Base-by-base conservation (phyloP, 208 protist genomes). In the Herpetomonas samuelpessoai region DNA sequence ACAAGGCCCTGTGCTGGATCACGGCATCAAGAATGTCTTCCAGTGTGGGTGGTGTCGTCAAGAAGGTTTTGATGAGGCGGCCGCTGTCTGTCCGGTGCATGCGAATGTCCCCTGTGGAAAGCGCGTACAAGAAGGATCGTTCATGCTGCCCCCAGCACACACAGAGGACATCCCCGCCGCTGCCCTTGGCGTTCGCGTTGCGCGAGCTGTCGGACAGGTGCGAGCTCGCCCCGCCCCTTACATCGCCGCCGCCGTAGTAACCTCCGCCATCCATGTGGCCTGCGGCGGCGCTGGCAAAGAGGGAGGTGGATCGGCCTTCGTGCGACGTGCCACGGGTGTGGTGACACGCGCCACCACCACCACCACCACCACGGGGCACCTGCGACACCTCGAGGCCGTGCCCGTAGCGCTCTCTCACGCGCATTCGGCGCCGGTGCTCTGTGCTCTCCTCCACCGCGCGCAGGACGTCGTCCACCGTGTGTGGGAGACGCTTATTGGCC, bases 61-160 rank as follows among this genome's bases (percentile, higher is more conserved):
- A 53, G 78, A 81, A 78, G n/a, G 85, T 92, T 53, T 87, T 84
- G 53, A 85, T 57, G 25, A 92, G 57, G 16, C 79, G 72, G 16
- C 85, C 85, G 2, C 76, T 86, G 57, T 92, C 79, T 26, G 54
- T 83, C 57, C 79, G 81, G 63, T 92, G 85, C 19, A 87, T 53
- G 27, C 85, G 85, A 46, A 92, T 82, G 38, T 92, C 85, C 18
- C 85, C 85, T 30, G 74, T 79, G 18, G 59, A 61, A 21, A 92
- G 73, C 9, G 81, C 81, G 74, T 92, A 92, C 60, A 81, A 76
- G 50, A 92, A 57, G 58, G 74, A 81, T 30, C 82, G 74, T 22
- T 82, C 85, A 28, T 81, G 68, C 21, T 27, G 55, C 1, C 82
- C 81, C 1, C 78, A 56, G 41, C 79, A 83, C 1, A 74, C 79